Percentiles rank a stretch among this genome's conserved stretches.
Conservation (phyloP, 495 filamentous ascomycete species). For the Echria macrotheca region DNA sequence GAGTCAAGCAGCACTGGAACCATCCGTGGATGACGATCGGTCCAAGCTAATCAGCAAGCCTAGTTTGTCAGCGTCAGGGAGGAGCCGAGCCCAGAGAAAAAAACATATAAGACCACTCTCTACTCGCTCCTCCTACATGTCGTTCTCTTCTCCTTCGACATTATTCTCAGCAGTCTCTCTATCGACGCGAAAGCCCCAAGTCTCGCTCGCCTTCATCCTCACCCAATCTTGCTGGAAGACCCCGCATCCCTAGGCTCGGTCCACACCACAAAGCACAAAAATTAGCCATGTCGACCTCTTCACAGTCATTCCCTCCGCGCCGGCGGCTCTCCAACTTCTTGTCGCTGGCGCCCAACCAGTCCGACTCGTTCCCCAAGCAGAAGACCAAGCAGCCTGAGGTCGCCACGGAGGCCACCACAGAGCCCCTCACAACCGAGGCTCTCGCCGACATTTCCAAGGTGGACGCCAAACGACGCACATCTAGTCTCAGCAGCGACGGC, state of each 20-base stretch:
- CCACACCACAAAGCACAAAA: not conserved
- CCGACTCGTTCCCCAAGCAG: conserved; percentile 37
- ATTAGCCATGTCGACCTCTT: not conserved
- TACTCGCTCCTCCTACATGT: not conserved
- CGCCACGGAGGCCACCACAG: too few species aligned
- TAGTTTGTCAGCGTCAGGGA: conserved; percentile 2
- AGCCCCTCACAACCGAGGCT: conserved; percentile 21
- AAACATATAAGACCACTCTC: not conserved
- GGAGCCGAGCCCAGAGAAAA: not conserved
- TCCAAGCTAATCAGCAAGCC: conserved; percentile 8
- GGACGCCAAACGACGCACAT: conserved; percentile 27
- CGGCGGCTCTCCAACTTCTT: conserved; percentile 39
- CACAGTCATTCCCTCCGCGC: conserved; percentile 22
- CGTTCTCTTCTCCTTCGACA: not conserved
- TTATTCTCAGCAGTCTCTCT: not conserved
- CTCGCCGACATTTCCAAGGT: conserved; percentile 18
- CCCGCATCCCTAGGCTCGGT: not conserved
- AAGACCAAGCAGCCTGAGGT: too few species aligned
- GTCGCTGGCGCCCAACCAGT: conserved; percentile 39
- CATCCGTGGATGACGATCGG: conserved; percentile 9
- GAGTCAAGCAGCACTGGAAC: not conserved
- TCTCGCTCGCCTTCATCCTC: not conserved
- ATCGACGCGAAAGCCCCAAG: not conserved
- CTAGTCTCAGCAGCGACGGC: conserved; percentile 32
- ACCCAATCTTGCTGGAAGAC: not conserved